phyloP scores from a whole-genome alignment of 2,329 filamentous ascomycete genomes.

The Didymella lethalis region DNA sequence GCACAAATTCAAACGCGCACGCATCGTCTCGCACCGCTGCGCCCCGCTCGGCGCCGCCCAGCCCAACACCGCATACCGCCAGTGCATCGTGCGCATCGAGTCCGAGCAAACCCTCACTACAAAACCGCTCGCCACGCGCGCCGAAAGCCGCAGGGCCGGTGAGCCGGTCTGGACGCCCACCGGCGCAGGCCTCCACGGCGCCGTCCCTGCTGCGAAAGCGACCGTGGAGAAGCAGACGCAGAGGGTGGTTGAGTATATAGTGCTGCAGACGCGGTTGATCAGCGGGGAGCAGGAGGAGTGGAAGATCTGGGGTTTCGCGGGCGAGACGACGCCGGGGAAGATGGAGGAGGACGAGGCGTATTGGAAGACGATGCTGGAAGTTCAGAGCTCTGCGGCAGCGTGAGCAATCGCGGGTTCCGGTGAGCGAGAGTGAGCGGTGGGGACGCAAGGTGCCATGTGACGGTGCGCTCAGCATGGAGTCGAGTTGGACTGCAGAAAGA shows the following conservation, averaged over 20 bases:
- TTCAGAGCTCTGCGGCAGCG: conserved; percentile 23
- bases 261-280: conserved; percentile 64
- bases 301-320: conserved; percentile 71
- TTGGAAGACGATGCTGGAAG: conserved; percentile 30
- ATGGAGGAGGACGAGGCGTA: conserved; percentile 36
- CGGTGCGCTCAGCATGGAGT: no score
- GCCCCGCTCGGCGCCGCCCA: conserved; percentile 52
- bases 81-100: conserved; percentile 38
- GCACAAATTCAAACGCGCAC: conserved; percentile 48
- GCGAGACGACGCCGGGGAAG: conserved; percentile 55
- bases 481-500: not conserved
- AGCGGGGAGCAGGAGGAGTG: conserved; percentile 60
- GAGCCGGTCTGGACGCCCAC: conserved; percentile 6
- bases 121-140: not conserved
- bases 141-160: not conserved
- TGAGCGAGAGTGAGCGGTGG: not conserved
- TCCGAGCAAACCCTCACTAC: conserved; percentile 32
- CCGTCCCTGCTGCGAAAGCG: not conserved
- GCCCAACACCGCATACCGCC: conserved; percentile 35
- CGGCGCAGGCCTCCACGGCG: not conserved
- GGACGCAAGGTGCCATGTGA: no score
- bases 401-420: conserved; percentile 1
- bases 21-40: conserved; percentile 65
- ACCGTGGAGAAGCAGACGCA: conserved; percentile 6
- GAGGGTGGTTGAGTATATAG: conserved; percentile 69